Evolutionary conservation across 768 basidiomycete genomes (phyloP), one percentile per base, ranked within the genome.

Genomic region (Termitomyces heimii): DNA sequence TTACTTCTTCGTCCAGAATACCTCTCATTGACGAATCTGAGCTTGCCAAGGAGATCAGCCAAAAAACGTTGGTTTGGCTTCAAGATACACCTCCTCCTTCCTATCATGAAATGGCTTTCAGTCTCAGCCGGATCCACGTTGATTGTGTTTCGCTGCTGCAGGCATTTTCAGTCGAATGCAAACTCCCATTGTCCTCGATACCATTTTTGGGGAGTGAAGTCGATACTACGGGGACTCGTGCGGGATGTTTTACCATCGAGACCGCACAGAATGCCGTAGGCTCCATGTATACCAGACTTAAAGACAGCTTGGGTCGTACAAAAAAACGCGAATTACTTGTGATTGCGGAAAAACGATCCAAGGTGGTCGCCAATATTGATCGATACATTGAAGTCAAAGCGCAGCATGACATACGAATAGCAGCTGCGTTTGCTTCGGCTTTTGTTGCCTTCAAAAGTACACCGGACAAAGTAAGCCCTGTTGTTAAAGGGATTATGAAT

Each of bases 401-500:
- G 29, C 87, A 89, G 65, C 84, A 94, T 66, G 95, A 98, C 62
- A 82, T 84, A 22, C 89, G 94, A 42, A 88, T 98, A 20, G 86
- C 85, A 2, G 92, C 97, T 7, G 85, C 93, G 0, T 89, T 97
- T 65, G 93, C 95, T 8, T 88, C 92, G 2, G 93, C 95, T 0
- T 88, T 94, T 62, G 88, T 99, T 13, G 88, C 94, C 8, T 84
- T 98, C 61, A 80, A 82, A 67, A 84, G 84, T 34, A 85, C 92
- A 12, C 96, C 97, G 0, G 85, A 93, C 59, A 98, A 97, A 73
- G 86, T 98, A 60, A 96, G 92, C 63, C 95, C 97, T 0, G 85
- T 99, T 48, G 94, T 99, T 44, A 94, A 95, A 69, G 93, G 92
- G 24, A 86, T 98, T 55, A 98, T 98, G 90, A 96, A 94, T 56